Percentiles rank a stretch among this genome's conserved stretches.
These are phyloP conservation scores for Cystofilobasidium ferigula DNA, from an alignment of 768 basidiomycete genomes.

Conservation along the genomic window DNA sequence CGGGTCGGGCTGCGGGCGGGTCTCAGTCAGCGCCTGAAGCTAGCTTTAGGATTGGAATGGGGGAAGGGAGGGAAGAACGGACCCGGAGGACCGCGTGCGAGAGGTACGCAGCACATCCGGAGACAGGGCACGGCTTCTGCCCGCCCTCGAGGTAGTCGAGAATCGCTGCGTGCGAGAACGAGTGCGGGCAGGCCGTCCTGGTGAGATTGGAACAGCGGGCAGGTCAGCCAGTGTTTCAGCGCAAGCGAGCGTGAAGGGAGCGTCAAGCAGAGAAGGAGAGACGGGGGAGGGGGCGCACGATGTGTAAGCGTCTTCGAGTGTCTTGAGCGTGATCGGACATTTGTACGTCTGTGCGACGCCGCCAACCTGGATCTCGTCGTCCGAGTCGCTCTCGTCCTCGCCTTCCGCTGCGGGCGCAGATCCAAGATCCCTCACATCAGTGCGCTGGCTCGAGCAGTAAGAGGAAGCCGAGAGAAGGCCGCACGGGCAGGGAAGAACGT, in stretches of 20 bases:
- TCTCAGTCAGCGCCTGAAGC: no score
- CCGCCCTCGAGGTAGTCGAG: neutral
- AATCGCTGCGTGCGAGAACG: slow-evolving; percentile 1
- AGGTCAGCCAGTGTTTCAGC: neutral
- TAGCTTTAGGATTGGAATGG: no score
- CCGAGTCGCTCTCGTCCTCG: slow-evolving; percentile 1
- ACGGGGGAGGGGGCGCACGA: slow-evolving; percentile 15
- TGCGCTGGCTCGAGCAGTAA: neutral
- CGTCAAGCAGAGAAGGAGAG: neutral
- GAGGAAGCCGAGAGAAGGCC: neutral
- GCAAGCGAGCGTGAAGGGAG: neutral
- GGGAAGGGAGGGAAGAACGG: neutral
- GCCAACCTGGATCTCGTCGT: slow-evolving; percentile 16
- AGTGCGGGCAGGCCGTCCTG: slow-evolving; percentile 9
- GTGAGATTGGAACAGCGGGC: neutral
- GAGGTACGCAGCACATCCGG: neutral
- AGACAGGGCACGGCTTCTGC: neutral
- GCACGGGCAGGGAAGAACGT: neutral
- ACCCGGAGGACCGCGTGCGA: neutral
- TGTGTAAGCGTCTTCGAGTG: slow-evolving; percentile 2
- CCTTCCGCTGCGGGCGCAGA: neutral
- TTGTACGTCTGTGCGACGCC: slow-evolving; percentile 7
- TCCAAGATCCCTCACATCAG: neutral
- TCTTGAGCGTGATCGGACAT: slow-evolving; percentile 2
- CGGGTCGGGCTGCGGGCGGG: neutral